Base-by-base conservation (phyloP, 495 filamentous ascomycete genomes). In the Neohortaea acidophila region DNA sequence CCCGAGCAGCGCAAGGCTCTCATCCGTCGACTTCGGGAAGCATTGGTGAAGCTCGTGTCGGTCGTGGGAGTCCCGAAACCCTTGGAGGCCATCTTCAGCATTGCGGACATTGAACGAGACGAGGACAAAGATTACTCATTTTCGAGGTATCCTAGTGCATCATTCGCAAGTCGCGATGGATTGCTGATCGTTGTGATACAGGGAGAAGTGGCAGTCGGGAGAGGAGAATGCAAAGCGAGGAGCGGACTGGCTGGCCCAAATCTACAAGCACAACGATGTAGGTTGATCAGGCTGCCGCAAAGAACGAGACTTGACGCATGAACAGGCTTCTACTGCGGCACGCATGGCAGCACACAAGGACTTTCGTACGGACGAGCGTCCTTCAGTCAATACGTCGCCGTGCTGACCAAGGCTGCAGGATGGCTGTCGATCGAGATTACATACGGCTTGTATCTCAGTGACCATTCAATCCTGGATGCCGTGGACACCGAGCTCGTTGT, bases 51-150 rank as follows among this genome's bases (percentile, higher is more conserved):
- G 35, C 44, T 49, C 13, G 48, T 53, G 11, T 41, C 38, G 3
- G 43, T 60, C 19, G 38, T 46, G 9, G 57, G 57, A 3, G 51
- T 60, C 9, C 49, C 44, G n/a, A 49, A 45, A 36, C 47, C 49
- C n/a, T 34, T 60, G 2, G 53, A 56, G 17, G 53, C 55, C 4
- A 47, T 60, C 9, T 53, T 57, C 30, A 48, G 43, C 17, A 55
- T 60, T 21, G 50, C 43, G 12, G 45, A 47, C 2, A 35, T 55
- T 15, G 47, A 51, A 21, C 15, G 40, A 24, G 45, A 48, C 8
- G 55, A 57, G 24, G 57, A 60, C 29, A 58, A 54, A 36, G 57
- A 59, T 27, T 59, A 57, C 33, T 54, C 54, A 6, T 57, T 52
- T 36, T 56, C 57, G 21, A 33, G 56, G 53, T 54, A 45, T 25